phyloP scores from a whole-genome alignment of 257 asterid genomes.

The Cruciata laevipes region DNA sequence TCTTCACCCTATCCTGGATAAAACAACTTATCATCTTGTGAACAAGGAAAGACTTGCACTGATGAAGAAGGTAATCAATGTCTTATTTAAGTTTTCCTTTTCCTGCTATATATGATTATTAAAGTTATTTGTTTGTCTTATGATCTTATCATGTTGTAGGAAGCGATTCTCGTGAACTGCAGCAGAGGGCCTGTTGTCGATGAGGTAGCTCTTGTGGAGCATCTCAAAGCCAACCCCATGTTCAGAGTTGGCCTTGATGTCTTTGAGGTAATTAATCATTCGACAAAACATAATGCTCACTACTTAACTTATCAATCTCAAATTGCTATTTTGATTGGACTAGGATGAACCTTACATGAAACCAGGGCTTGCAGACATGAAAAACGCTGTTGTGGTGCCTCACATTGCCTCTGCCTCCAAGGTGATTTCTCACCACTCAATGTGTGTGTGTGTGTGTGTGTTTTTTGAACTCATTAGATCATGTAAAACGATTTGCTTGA shows the following conservation, averaged over 20 bases:
- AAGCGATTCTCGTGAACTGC: constrained; percentile 89
- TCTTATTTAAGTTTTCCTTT: not conserved
- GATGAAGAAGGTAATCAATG: constrained; percentile 73
- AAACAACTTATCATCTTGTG: constrained; percentile 89
- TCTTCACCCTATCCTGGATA: constrained; percentile 87
- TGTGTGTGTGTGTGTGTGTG: not conserved
- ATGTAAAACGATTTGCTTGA: not conserved
- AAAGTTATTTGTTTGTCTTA: not conserved
- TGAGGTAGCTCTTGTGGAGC: constrained; percentile 94
- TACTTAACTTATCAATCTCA: not conserved
- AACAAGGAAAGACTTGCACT: constrained; percentile 81
- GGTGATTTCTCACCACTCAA: constrained; percentile 30
- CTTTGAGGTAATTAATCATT: constrained; percentile 56
- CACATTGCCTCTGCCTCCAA: constrained; percentile 98
- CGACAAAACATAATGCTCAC: not conserved
- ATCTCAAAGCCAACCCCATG: constrained; percentile 85
- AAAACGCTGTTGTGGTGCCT: constrained; percentile 86
- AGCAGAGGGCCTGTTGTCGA: constrained; percentile 96
- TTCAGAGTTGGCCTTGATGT: constrained; percentile 99
- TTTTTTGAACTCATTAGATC: no score
- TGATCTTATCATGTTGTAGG: constrained; percentile 31
- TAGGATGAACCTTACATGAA: constrained; percentile 97
- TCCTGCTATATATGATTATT: not conserved
- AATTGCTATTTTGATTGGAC: constrained; percentile 4
- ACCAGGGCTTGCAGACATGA: constrained; percentile 85